Percentiles rank a stretch among this genome's conserved stretches.
Evolutionary conservation across 208 protist genomes (phyloP).

Genomic region (Leishmania mexicana): DNA sequence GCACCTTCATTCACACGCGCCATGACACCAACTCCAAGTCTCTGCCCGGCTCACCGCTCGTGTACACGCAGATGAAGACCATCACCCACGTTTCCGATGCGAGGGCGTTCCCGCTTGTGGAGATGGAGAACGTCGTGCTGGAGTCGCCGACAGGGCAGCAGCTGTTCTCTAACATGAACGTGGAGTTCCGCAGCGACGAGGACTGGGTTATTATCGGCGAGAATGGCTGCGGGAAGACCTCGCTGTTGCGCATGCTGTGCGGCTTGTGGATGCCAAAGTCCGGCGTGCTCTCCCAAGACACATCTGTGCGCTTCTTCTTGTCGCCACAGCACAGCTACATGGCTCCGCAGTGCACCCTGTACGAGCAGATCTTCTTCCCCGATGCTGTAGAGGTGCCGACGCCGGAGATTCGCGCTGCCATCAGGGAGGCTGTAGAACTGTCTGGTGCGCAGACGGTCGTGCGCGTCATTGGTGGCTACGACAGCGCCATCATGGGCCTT

Average conservation of each 20-base stretch:
- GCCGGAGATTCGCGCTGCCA: constrained; percentile 30
- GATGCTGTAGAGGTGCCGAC: constrained; percentile 26
- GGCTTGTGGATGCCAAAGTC: constrained; percentile 74
- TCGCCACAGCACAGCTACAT: constrained; percentile 87
- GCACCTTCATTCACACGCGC: constrained; percentile 39
- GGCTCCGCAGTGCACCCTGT: constrained; percentile 78
- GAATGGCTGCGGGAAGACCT: constrained; percentile 90
- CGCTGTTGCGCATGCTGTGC: constrained; percentile 80
- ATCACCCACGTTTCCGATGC: constrained; percentile 4
- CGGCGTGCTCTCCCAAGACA: constrained; percentile 50
- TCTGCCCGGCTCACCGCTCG: constrained; percentile 19
- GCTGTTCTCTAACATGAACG: constrained; percentile 63
- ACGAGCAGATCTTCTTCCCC: constrained; percentile 86
- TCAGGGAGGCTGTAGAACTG: constrained; percentile 67
- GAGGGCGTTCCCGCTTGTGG: constrained; percentile 45
- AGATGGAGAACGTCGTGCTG: constrained; percentile 59
- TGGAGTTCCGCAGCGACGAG: constrained; percentile 60
- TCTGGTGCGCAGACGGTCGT: constrained; percentile 78
- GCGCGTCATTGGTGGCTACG: constrained; percentile 68
- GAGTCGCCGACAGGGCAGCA: constrained; percentile 59
- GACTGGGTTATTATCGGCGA: constrained; percentile 86
- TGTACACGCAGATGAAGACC: constrained; percentile 46
- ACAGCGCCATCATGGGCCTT: constrained; percentile 69
- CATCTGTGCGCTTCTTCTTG: constrained; percentile 56
- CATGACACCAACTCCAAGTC: constrained; percentile 10